These are phyloP conservation scores for Epichloe gansuensis DNA, from an alignment of 2,329 filamentous ascomycete species.

Conservation along the genomic window DNA sequence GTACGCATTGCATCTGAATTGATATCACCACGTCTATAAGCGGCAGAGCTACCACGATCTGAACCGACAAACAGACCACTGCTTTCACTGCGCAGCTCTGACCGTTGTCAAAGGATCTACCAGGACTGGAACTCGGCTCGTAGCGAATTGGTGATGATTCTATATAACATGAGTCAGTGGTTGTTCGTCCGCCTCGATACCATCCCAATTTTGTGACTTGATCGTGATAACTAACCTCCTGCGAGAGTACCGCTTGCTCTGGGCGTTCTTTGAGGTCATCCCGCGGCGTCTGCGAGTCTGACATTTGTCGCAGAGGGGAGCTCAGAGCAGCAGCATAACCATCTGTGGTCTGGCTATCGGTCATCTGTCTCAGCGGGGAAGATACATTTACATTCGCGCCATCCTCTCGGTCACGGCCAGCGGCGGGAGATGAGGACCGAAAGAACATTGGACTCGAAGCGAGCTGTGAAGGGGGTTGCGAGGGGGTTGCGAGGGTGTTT, in stretches of 20 bases:
- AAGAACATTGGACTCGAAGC: constrained; percentile 77
- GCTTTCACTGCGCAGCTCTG: constrained; percentile 68
- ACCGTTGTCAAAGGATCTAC: constrained; percentile 49
- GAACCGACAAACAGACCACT: constrained; percentile 73
- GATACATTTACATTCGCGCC: constrained; percentile 29
- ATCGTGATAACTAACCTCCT: constrained; percentile 41
- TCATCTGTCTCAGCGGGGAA: constrained; percentile 45
- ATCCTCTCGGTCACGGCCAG: constrained; percentile 15
- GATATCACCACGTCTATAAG: constrained; percentile 65
- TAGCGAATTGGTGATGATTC: constrained; percentile 91
- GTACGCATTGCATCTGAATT: constrained; percentile 62
- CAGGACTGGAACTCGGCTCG: constrained; percentile 78
- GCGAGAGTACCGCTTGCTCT: constrained; percentile 48
- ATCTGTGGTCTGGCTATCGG: constrained; percentile 40
- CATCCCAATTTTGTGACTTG: not conserved
- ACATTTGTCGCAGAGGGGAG: constrained; percentile 48
- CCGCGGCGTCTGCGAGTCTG: constrained; percentile 39
- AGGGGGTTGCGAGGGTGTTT: constrained; percentile 32
- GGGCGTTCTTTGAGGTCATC: constrained; percentile 54
- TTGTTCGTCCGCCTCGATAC: not conserved
- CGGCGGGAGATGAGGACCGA: constrained; percentile 33
- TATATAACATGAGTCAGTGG: constrained; percentile 23
- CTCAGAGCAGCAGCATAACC: constrained; percentile 32
- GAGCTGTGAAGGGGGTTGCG: constrained; percentile 37
- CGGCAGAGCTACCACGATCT: constrained; percentile 43